Conservation (phyloP, 495 filamentous ascomycete genomes). For the Penicillium daleae region DNA sequence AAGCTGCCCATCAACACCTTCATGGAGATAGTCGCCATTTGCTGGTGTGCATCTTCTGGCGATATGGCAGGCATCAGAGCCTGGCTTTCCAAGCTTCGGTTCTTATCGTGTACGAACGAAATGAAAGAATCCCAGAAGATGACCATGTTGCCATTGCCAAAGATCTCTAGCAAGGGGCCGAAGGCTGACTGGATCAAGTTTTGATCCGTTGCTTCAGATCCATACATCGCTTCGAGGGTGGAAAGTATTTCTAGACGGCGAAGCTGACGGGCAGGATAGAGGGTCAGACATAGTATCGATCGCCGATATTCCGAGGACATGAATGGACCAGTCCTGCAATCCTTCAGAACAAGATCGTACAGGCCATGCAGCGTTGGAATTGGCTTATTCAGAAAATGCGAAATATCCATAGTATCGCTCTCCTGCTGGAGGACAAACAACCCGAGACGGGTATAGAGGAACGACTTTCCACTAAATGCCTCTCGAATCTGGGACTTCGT, state of each 20-base stretch:
- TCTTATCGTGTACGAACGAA: not conserved
- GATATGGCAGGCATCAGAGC: not conserved
- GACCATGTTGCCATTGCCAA: not conserved
- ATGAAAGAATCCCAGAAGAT: not conserved
- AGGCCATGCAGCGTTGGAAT: not conserved
- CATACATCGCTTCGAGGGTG: constrained; percentile 1
- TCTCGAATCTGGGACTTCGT: not conserved
- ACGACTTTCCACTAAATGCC: not conserved
- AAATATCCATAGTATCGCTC: not conserved
- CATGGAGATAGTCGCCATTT: not conserved
- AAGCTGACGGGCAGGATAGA: not conserved
- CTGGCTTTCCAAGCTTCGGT: constrained; percentile 1
- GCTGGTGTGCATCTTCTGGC: not conserved
- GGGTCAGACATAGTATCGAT: not conserved
- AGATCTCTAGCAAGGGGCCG: not conserved
- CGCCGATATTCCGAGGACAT: not conserved
- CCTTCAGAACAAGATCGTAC: not conserved
- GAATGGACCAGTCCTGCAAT: not conserved
- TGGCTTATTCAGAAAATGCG: not conserved
- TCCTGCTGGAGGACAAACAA: not conserved
- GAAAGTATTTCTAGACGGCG: not conserved
- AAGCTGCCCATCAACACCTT: not conserved
- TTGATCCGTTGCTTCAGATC: not conserved
- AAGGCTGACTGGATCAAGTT: constrained; percentile 1
- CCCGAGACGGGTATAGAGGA: not conserved